phyloP scores from a whole-genome alignment of 2,329 filamentous ascomycete species.

The Phaeophleospora eucalypticola region DNA sequence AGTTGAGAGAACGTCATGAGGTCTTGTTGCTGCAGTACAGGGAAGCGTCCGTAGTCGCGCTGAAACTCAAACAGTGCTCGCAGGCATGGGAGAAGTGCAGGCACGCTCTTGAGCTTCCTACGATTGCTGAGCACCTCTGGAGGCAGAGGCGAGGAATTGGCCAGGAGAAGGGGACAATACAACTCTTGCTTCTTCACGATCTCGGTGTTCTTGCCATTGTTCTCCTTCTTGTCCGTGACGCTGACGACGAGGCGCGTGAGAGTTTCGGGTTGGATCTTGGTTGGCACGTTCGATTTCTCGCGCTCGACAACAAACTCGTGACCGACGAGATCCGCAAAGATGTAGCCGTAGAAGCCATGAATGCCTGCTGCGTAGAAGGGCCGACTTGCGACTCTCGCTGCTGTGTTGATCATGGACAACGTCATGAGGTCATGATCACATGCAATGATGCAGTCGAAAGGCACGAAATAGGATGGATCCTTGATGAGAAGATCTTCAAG shows the following conservation, averaged over 20 bases:
- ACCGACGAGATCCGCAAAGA: constrained; percentile 86
- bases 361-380: constrained; percentile 86
- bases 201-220: constrained; percentile 66
- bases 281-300: constrained; percentile 68
- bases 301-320: constrained; percentile 89
- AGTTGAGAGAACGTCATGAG: constrained; percentile 72
- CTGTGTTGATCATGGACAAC: constrained; percentile 77
- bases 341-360: constrained; percentile 89
- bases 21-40: constrained; percentile 55
- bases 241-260: constrained; percentile 71
- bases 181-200: constrained; percentile 86
- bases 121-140: constrained; percentile 64
- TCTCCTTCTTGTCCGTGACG: constrained; percentile 65
- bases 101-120: constrained; percentile 69
- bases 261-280: constrained; percentile 59
- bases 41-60: constrained; percentile 40
- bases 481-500: constrained; percentile 66
- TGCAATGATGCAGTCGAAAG: constrained; percentile 82
- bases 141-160: constrained; percentile 69
- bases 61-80: constrained; percentile 89
- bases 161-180: constrained; percentile 84
- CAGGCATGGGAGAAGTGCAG: constrained; percentile 77
- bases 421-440: constrained; percentile 77
- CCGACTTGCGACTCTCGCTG: constrained; percentile 70
- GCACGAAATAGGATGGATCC: constrained; percentile 67